Conservation (phyloP, 1,284 basidiomycete genomes). For the Athelia psychrophila region DNA sequence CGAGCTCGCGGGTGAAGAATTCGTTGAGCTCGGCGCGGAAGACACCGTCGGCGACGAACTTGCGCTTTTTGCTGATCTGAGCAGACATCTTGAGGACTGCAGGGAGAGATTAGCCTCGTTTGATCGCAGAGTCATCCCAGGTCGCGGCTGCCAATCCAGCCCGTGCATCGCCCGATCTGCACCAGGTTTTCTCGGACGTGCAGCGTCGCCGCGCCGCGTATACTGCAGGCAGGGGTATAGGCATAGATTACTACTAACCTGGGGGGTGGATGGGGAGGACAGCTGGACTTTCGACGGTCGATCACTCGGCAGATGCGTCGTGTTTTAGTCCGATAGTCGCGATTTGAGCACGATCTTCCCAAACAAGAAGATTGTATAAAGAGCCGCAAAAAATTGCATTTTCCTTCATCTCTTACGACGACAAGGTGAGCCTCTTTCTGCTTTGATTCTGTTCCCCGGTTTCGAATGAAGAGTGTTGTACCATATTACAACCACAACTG, state of each 20-base stretch:
- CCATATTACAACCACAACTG: conserved; percentile 63
- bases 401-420: neutral
- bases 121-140: conserved; percentile 14
- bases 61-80: conserved; percentile 95
- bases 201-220: neutral
- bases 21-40: conserved; percentile 98
- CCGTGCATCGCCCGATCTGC: conserved; percentile 4
- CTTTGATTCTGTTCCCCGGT: conserved; percentile 11
- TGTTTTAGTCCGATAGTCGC: neutral
- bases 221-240: neutral
- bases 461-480: conserved; percentile 73
- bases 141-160: conserved; percentile 18
- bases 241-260: conserved; percentile 16
- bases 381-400: neutral
- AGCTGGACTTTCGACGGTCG: neutral
- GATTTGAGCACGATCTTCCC: neutral
- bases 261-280: conserved; percentile 7
- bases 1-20: conserved; percentile 98
- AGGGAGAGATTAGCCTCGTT: neutral
- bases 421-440: conserved; percentile 11
- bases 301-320: neutral
- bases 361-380: neutral
- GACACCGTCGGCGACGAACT: conserved; percentile 98
- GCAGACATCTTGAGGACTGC: conserved; percentile 56
- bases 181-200: neutral